These are phyloP conservation scores for Eimeria zaria DNA, from an alignment of 169 alveolate genomes.

Conservation along the genomic window DNA sequence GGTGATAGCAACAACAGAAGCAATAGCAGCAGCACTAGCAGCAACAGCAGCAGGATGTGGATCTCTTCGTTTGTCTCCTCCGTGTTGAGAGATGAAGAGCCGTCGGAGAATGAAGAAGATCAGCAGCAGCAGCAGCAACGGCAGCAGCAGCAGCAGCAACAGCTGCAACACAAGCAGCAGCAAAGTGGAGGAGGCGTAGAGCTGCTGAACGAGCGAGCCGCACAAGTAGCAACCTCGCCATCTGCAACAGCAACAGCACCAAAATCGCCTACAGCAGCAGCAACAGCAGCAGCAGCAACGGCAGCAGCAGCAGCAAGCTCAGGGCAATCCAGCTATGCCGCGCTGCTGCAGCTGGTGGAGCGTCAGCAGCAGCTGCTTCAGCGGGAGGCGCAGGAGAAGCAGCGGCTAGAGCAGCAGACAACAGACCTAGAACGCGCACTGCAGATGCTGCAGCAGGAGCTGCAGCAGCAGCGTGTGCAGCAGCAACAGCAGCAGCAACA, in stretches of 20 bases:
- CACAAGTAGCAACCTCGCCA: neutral
- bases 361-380: constrained; percentile 71
- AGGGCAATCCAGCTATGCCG: constrained; percentile 35
- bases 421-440: constrained; percentile 30
- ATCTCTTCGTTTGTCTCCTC: constrained; percentile 56
- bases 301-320: constrained; percentile 20
- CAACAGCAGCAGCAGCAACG: constrained; percentile 29
- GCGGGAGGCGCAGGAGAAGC: constrained; percentile 68
- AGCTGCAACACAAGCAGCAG: constrained; percentile 27
- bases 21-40: constrained; percentile 30
- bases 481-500: constrained; percentile 49
- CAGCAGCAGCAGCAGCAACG: constrained; percentile 58
- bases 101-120: constrained; percentile 9
- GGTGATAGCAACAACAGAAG: constrained; percentile 17
- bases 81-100: constrained; percentile 39
- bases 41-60: constrained; percentile 61
- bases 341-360: constrained; percentile 66
- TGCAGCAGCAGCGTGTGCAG: constrained; percentile 50
- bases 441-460: constrained; percentile 57
- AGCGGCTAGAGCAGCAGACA: constrained; percentile 42
- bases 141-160: constrained; percentile 52
- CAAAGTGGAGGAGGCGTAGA: constrained; percentile 1
- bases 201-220: neutral
- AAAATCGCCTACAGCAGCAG: neutral
- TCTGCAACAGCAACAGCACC: neutral